Conservation (phyloP, 768 basidiomycete genomes). For the Fibroporia radiculosa region DNA sequence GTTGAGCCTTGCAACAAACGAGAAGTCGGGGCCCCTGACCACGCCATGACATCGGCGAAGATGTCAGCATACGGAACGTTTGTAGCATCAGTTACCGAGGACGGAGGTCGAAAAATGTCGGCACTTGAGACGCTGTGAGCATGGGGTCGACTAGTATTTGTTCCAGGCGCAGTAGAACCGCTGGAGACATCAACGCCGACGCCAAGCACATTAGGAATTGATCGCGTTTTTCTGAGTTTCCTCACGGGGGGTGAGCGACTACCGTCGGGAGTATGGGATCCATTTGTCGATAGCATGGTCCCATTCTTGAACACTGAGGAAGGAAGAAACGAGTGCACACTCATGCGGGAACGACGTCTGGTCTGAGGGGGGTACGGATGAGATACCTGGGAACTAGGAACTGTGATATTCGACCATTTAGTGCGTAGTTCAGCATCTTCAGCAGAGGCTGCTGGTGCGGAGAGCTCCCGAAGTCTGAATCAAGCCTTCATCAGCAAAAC, state of each 20-base stretch:
- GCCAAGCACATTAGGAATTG: constrained; percentile 52
- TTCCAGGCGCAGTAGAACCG: constrained; percentile 9
- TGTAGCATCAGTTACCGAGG: constrained; percentile 17
- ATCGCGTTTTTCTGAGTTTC: constrained; percentile 66
- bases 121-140: constrained; percentile 74
- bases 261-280: constrained; percentile 13
- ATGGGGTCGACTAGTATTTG: constrained; percentile 49
- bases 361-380: constrained; percentile 11
- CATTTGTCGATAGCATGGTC: constrained; percentile 9
- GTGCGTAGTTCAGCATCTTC: constrained; percentile 41
- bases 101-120: constrained; percentile 42
- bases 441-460: constrained; percentile 49
- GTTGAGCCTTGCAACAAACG: no score
- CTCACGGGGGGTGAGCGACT: constrained; percentile 30
- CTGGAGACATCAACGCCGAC: constrained; percentile 3
- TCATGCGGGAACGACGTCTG: constrained; percentile 58
- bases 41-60: constrained; percentile 62
- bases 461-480: constrained; percentile 50
- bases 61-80: constrained; percentile 37
- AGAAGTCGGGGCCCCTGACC: no score
- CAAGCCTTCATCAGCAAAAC: background rate
- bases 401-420: constrained; percentile 8
- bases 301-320: constrained; percentile 42
- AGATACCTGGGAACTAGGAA: background rate
- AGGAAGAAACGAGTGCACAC: constrained; percentile 50